Percentiles rank a stretch among this genome's conserved stretches.
Conservation (phyloP, 2,329 filamentous ascomycete species). For the Aureobasidium sp. region DNA sequence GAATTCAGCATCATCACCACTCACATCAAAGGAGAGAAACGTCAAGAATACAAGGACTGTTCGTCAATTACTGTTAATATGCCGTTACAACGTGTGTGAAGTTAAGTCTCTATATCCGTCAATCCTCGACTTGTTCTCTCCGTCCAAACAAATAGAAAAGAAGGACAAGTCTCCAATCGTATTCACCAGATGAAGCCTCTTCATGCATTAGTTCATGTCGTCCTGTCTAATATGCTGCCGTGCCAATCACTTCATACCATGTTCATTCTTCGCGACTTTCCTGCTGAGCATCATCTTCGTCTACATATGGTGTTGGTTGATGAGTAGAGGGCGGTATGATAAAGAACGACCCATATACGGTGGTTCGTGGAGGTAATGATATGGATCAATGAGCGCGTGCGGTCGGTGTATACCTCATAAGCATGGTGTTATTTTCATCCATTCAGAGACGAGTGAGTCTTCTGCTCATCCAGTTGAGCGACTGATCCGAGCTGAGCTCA, state of each 20-base stretch:
- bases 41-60: background rate
- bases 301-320: background rate
- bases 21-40: background rate
- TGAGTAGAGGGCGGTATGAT: background rate
- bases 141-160: background rate
- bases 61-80: slow-evolving; percentile 9
- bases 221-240: slow-evolving; percentile 5
- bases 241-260: background rate
- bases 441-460: background rate
- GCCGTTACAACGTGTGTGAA: slow-evolving; percentile 11
- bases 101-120: slow-evolving; percentile 2
- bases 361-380: background rate
- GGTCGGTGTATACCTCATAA: background rate
- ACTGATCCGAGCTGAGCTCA: slow-evolving; percentile 32
- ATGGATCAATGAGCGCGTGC: background rate
- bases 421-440: background rate
- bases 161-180: slow-evolving; percentile 7
- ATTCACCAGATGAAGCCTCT: background rate
- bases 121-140: background rate
- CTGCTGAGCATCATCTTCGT: background rate
- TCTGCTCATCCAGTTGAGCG: background rate
- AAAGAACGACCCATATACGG: background rate
- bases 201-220: background rate
- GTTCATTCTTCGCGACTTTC: background rate
- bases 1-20: background rate